phyloP scores from a whole-genome alignment of 768 basidiomycete genomes.

The Russula ochroleuca region DNA sequence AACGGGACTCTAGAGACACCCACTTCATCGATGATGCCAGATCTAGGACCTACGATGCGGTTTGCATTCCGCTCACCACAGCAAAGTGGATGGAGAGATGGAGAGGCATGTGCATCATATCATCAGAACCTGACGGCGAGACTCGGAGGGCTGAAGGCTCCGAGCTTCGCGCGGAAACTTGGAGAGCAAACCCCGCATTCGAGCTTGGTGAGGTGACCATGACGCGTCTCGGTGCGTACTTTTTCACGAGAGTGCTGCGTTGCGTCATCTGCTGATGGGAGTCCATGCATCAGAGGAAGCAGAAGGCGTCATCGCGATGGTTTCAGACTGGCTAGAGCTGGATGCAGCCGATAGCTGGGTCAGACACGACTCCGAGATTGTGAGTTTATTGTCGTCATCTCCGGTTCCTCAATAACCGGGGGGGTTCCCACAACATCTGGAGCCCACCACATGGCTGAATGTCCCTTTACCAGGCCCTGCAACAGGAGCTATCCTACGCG shows the following conservation, averaged over 20 bases:
- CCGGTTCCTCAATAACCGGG: not conserved
- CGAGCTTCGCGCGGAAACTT: constrained; percentile 71
- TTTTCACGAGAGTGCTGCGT: constrained; percentile 16
- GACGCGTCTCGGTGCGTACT: constrained; percentile 72
- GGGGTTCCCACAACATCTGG: not conserved
- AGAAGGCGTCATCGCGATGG: constrained; percentile 64
- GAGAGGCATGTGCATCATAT: constrained; percentile 80
- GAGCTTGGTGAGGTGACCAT: constrained; percentile 82
- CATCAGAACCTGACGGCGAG: constrained; percentile 41
- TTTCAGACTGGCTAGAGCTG: constrained; percentile 93
- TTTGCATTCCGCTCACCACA: constrained; percentile 88
- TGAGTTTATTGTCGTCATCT: constrained; percentile 40
- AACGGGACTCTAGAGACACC: constrained; percentile 22
- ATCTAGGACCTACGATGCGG: constrained; percentile 64
- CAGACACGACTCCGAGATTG: constrained; percentile 92
- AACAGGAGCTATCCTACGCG: constrained; percentile 89
- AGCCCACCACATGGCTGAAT: constrained; percentile 6
- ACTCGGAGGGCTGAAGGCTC: constrained; percentile 36
- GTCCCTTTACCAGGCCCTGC: constrained; percentile 61
- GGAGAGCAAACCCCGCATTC: constrained; percentile 83
- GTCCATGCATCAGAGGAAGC: constrained; percentile 55
- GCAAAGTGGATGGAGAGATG: constrained; percentile 82
- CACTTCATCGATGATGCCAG: constrained; percentile 52
- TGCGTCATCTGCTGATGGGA: not conserved
- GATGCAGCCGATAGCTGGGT: constrained; percentile 92